phyloP scores from a whole-genome alignment of 2,329 filamentous ascomycete species.

The Fusarium albosuccineum region DNA sequence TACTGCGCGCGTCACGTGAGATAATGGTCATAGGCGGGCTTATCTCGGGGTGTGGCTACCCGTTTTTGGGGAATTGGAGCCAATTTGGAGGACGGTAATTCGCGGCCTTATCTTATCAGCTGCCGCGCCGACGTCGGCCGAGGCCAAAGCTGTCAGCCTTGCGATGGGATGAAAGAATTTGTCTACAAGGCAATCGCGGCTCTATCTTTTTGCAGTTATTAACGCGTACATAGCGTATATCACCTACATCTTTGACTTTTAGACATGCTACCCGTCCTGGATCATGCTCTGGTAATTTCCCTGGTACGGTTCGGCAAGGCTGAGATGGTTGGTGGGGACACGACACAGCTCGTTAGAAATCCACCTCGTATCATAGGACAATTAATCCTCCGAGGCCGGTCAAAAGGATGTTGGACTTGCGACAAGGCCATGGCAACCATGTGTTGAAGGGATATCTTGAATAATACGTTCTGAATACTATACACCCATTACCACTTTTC shows the following conservation, averaged over 20 bases:
- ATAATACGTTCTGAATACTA: constrained; percentile 21
- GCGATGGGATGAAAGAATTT: neutral
- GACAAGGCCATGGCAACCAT: neutral
- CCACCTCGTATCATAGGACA: constrained; percentile 38
- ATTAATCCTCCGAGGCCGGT: constrained; percentile 32
- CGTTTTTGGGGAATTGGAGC: constrained; percentile 25
- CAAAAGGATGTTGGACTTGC: constrained; percentile 2
- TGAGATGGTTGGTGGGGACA: constrained; percentile 24
- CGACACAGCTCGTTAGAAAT: constrained; percentile 35
- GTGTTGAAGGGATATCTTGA: constrained; percentile 23
- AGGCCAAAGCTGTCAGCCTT: constrained; percentile 2
- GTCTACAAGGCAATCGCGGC: neutral
- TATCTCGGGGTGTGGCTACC: constrained; percentile 35
- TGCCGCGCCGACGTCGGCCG: constrained; percentile 35
- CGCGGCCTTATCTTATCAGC: constrained; percentile 28
- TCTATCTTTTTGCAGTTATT: neutral
- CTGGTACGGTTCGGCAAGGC: constrained; percentile 1
- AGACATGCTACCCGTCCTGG: too few relatives aligned
- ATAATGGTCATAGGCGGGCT: constrained; percentile 42
- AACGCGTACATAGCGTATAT: too few relatives aligned
- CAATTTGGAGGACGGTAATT: constrained; percentile 19
- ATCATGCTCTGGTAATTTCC: too few relatives aligned
- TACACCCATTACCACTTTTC: constrained; percentile 26
- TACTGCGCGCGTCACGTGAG: constrained; percentile 51
- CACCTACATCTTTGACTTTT: too few relatives aligned